Evolutionary conservation across 2,329 filamentous ascomycete genomes (phyloP).

Genomic region (Ophiostoma fasciatum): DNA sequence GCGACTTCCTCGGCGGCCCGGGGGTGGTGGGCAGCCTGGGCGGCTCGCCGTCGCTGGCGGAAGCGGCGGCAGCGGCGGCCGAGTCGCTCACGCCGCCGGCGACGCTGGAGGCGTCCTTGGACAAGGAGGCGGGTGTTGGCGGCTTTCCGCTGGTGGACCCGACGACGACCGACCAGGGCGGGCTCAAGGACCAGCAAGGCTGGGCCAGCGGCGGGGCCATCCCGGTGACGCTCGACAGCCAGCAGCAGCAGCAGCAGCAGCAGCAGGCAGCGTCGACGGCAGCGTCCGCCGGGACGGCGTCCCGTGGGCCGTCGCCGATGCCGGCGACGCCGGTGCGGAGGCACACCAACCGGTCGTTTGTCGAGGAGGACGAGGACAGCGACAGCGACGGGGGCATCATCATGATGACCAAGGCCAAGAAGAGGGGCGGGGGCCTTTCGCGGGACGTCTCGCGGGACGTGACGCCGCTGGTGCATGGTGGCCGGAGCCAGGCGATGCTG

Average conservation of each 20-base stretch:
- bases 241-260: no score
- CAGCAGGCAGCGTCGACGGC: no score
- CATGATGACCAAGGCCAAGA: constrained; percentile 37
- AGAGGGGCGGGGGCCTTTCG: constrained; percentile 18
- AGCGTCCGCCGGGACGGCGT: no score
- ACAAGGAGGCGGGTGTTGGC: constrained; percentile 28
- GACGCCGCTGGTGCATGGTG: constrained; percentile 10
- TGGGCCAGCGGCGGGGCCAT: constrained; percentile 14
- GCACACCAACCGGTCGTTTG: no score
- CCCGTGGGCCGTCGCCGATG: no score
- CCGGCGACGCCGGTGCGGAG: no score
- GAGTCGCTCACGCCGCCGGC: constrained; percentile 42
- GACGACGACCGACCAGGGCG: constrained; percentile 25
- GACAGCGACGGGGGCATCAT: constrained; percentile 41
- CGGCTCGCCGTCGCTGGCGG: constrained; percentile 29
- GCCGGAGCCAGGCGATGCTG: constrained; percentile 15
- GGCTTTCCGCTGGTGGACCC: constrained; percentile 31
- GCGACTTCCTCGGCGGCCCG: constrained; percentile 39
- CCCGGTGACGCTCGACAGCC: no score
- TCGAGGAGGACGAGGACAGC: constrained; percentile 32
- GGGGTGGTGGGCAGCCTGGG: constrained; percentile 29
- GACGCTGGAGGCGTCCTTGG: no score
- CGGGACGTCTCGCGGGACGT: constrained; percentile 17
- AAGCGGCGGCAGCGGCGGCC: constrained; percentile 36
- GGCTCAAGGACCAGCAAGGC: constrained; percentile 14